Evolutionary conservation across 192 early-diverging fungal genomes (phyloP), one percentile per base, ranked within the genome.

Genomic region (Radiomyces spectabilis): DNA sequence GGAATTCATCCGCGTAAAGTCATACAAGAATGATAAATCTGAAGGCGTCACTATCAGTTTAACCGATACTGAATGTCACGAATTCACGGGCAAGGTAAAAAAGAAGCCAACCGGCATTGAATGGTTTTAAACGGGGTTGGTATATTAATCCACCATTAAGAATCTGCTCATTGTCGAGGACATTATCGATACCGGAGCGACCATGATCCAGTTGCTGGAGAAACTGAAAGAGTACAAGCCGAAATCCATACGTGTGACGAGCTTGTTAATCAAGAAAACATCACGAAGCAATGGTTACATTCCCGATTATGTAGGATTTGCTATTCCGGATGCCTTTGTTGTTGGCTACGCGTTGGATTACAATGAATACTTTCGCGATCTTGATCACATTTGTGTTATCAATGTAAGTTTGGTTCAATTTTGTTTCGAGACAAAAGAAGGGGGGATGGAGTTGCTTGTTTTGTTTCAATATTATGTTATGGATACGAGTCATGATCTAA

Each of bases 311-410:
- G 89, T 86, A 44, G 93, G 93, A 7, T 93, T 95, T 38, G 75
- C 85, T 1, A 85, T 95, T 44, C 90, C 91, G 9, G 88, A 95
- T 55, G 72, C 77, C 47, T 95, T 95, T 73, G 90, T 95, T 41
- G 89, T 95, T 39, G 93, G 93, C 13, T 95, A 95, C 66, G 85
- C 76, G 41, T 71, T 93, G 33, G 90, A 92, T 68, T 93, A 92
- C 66, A 92, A 92, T 64, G 89, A 95, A 61, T 74, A 85, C 54
- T 93, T 91, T 79, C 81, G 91, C 26, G 93, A 95, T 57, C 76
- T 95, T 52, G 91, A 95, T 63, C 93, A 93, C 66, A 91, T 95
- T 55, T 88, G 86, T 59, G 84, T 91, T n/a, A 94, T 95, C 59
- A 84, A 72, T 57, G 80, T 85, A 53, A 55, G 59, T 51, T n/a